Percentiles rank a stretch among this genome's conserved stretches.
These are phyloP conservation scores for Jaltomata sinuosa DNA, from an alignment of 257 asterid species.

Conservation along the genomic window DNA sequence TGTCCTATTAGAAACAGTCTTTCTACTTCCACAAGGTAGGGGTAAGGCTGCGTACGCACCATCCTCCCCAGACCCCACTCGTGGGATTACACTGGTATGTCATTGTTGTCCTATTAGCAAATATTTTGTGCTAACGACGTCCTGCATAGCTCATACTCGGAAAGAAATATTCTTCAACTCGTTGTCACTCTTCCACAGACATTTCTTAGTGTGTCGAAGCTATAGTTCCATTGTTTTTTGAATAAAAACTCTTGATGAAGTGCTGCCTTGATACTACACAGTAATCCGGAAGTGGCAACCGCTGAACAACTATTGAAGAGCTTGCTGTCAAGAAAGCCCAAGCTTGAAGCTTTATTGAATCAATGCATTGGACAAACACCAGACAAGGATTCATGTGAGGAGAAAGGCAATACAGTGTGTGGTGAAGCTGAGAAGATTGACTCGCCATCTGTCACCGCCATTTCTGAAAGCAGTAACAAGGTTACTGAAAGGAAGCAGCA, in stretches of 20 bases:
- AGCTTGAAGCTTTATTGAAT: neutral
- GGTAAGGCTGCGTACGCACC: neutral
- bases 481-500: neutral
- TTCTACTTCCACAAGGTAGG: neutral
- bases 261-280: neutral
- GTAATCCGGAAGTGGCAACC: neutral
- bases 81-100: neutral
- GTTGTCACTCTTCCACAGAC: neutral
- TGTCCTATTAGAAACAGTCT: neutral
- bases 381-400: neutral
- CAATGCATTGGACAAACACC: neutral
- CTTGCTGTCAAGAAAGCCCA: conserved; percentile 4
- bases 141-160: neutral
- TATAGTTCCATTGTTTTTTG: neutral
- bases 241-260: neutral
- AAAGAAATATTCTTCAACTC: neutral
- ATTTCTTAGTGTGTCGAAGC: neutral
- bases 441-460: neutral
- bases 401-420: neutral
- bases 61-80: neutral
- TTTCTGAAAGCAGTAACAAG: neutral
- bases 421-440: neutral
- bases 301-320: conserved; percentile 9
- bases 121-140: neutral
- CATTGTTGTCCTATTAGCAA: neutral